A percentile compares a stretch with the other conserved stretches of the same genome.
phyloP scores from a whole-genome alignment of 805 yeast species.

The Priceomyces haplophilus region DNA sequence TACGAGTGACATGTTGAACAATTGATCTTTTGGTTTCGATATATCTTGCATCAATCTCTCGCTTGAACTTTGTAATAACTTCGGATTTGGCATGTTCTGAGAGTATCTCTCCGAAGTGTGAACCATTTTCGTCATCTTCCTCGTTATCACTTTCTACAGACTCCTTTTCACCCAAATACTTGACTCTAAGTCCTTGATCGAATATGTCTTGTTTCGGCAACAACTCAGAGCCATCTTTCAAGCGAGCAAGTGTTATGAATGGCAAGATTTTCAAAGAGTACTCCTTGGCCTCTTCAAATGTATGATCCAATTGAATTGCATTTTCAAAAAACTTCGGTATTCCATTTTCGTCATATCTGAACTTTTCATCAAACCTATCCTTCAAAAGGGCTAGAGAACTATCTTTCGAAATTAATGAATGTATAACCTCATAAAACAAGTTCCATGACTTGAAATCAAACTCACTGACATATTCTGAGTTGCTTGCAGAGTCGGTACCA shows the following conservation, averaged over 20 bases:
- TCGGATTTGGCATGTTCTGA: conserved; percentile 54
- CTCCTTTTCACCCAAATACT: conserved; percentile 16
- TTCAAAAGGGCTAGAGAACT: conserved; percentile 62
- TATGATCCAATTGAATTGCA: conserved; percentile 65
- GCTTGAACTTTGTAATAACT: conserved; percentile 59
- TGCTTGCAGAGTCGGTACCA: conserved; percentile 50
- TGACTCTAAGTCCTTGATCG: conserved; percentile 19
- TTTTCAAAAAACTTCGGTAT: conserved; percentile 80
- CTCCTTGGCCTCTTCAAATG: conserved; percentile 58
- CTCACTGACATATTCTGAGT: conserved; percentile 36
- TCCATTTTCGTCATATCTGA: conserved; percentile 80
- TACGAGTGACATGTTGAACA: conserved; percentile 68
- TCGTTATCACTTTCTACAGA: conserved; percentile 18
- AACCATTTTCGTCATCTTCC: conserved; percentile 26
- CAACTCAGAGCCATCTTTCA: conserved; percentile 52
- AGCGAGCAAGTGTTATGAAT: conserved; percentile 52
- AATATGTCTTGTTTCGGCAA: conserved; percentile 54
- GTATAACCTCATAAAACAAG: conserved; percentile 53
- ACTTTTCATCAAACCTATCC: conserved; percentile 76
- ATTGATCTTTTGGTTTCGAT: conserved; percentile 88
- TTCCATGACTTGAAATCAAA: conserved; percentile 64
- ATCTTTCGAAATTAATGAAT: conserved; percentile 64
- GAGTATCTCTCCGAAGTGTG: conserved; percentile 56
- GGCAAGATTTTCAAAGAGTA: conserved; percentile 59
- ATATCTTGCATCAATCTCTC: conserved; percentile 73